Base-by-base conservation (phyloP, 1,284 basidiomycete genomes). In the Ustilago hordei region DNA sequence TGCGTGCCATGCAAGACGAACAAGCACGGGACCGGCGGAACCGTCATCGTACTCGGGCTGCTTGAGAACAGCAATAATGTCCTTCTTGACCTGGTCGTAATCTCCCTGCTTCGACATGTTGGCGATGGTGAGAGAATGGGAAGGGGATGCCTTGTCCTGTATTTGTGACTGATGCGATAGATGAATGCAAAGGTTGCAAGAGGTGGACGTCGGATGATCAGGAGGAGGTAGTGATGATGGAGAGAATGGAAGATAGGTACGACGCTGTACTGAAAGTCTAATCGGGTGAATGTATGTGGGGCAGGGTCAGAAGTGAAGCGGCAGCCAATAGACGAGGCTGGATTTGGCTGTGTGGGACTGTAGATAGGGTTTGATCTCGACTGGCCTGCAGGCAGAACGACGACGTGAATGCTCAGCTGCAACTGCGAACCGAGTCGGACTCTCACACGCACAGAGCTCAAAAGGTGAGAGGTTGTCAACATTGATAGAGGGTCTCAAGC, bases 1-100 rank as follows among this genome's bases (percentile, higher is more conserved):
- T 19, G 82, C 75, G 75, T 86, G 84, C 84, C 84, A 86, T 39
- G 84, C 80, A 8, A 86, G 77, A 63, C 84, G 81, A 32, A 86
- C 78, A 9, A 85, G 76, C 12, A 85, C 82, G 31, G 84, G 84
- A 15, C 83, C 84, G 36, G 81, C 81, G 23, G 79, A 81, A 38
- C 84, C 84, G 43, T 84, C 84, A 58, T 86, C 84, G 75, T 85
- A 86, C 60, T 79, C 75, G 65, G 83, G 81, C 71, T 80, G 73
- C 80, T 86, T 84, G 43, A 86, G 76, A 56, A 86, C 79, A 41
- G 75, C 71, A 36, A 59, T 41, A 60, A 85, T 79, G 76, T 82
- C 82, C 72, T 84, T 78, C 67, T 81, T 79, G 63, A 85, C 83
- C 17, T 76, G 73, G 23, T 81, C 82, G 71, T 79, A 83, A 63